Base-by-base conservation (phyloP, 331 rosid species). In the Stylosanthes scabra region DNA sequence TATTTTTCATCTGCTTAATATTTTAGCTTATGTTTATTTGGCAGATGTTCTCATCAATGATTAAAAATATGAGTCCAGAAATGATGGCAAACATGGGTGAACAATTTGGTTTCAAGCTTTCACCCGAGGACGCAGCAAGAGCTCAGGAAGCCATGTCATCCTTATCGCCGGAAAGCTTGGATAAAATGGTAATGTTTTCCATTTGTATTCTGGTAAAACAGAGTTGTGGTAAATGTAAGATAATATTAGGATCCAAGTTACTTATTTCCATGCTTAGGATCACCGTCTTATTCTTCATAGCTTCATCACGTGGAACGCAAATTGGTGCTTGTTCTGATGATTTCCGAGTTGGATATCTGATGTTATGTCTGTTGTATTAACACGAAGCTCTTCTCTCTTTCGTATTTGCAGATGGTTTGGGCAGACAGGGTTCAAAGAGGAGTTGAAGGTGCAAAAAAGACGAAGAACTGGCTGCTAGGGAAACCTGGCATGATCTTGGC, bases 21-120 rank as follows among this genome's bases (percentile, higher is more conserved):
- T 68, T 66, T 82, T 5, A 51, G 9, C 80, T 47, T 54, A 66
- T 63, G 72, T 56, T 81, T 60, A 73, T 78, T 74, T 81, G 70
- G 78, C 88, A 93, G 98, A 93, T 91, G 96, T 88, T 91, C 72
- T 74, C 97, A 34, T 91, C 99, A 63, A 88, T 91, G 99, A 63
- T 95, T 31, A 88, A 95, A 83, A 95, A 86, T 67, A 90, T 95
- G 99, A 95, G 88, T 83, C 99, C 99, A 6, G 99, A 91, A 67
- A 86, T 80, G 97, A 90, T 95, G 97, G 89, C 97, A 74, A 95
- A 88, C 86, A 90, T 92, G 97, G 72, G 97, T 11, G 96, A 91
- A 73, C 99, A 91, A 76, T 92, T 95, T 66, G 99, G 97, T 71
- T 49, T 91, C 54, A 92, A 91, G 81, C 89, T 95, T 68, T 95